Base-by-base conservation (phyloP, 768 basidiomycete genomes). In the Auricularia sp. region DNA sequence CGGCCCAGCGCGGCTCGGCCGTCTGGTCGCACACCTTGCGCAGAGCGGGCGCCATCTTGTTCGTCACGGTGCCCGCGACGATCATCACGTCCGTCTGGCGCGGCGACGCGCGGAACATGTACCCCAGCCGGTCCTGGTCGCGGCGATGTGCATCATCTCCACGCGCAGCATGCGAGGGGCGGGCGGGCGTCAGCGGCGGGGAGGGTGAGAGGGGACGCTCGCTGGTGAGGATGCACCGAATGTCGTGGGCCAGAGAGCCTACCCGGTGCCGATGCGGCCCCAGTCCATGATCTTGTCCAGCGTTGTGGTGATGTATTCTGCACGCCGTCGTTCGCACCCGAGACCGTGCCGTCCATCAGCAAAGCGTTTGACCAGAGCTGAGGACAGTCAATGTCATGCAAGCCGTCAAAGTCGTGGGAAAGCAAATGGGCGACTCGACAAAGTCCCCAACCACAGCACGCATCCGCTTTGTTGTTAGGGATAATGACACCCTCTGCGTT, bases 131-230 rank as follows among this genome's bases (percentile, higher is more conserved):
- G 75, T 99, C 97, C 75, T 98, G 97, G 76, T 99, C 97, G 75
- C 95, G 61, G 97, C 97, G 93, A 98, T 96, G 80, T 99, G 97
- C 95, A 97, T 98, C 90, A 93, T 92, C 79, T 99, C 97, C 34
- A 99, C 97, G 97, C 97, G 75, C 97, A 99, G 75, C 97, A 99
- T 4, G 97, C 97, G 61, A 99, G 84, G 78, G 33, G 2, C 47
- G 1, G 33, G 5, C 16, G n/a, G 23, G 54, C n/a, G n/a, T n/a
- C n/a, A n/a, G n/a, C n/a, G n/a, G n/a, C n/a, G n/a, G n/a, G n/a
- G n/a, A n/a, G n/a, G n/a, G n/a, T n/a, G 18, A 12, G 12, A 21
- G 33, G 39, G 39, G n/a, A n/a, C n/a, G n/a, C n/a, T n/a, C n/a
- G n/a, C n/a, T 42, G 29, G 65, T 29, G 70, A 76, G 61, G 29